These are phyloP conservation scores for Populus ilicifolia DNA, from an alignment of 345 rosid species.

Conservation along the genomic window DNA sequence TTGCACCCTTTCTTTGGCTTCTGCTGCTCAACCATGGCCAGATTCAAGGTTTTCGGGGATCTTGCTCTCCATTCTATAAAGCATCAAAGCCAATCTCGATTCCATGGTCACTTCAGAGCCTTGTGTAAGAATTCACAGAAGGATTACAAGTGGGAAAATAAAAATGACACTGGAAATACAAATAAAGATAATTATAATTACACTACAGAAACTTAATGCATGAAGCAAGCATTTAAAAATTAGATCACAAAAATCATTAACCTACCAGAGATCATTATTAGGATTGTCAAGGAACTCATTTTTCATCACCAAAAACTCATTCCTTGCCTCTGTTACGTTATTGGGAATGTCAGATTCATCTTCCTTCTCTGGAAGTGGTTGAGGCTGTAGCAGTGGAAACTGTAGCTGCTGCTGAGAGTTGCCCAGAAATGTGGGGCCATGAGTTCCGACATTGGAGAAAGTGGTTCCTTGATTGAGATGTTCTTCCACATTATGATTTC, in stretches of 20 bases:
- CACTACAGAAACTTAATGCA: neutral
- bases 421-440: neutral
- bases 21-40: neutral
- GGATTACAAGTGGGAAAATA: neutral
- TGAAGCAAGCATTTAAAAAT: neutral
- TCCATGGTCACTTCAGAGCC: neutral
- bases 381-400: neutral
- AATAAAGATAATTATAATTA: neutral
- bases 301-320: conserved; percentile 1
- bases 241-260: neutral
- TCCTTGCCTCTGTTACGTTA: neutral
- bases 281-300: neutral
- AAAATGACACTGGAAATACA: neutral
- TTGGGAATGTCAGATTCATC: neutral
- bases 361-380: conserved; percentile 3
- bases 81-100: neutral
- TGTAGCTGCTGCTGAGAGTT: neutral
- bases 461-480: neutral
- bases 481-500: conserved; percentile 5
- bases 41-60: neutral
- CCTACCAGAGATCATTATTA: conserved; percentile 16
- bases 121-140: neutral
- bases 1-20: neutral
- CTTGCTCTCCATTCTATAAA: neutral
- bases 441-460: conserved; percentile 7